These are phyloP conservation scores for Cruciata laevipes DNA, from an alignment of 257 asterid species.

Conservation along the genomic window DNA sequence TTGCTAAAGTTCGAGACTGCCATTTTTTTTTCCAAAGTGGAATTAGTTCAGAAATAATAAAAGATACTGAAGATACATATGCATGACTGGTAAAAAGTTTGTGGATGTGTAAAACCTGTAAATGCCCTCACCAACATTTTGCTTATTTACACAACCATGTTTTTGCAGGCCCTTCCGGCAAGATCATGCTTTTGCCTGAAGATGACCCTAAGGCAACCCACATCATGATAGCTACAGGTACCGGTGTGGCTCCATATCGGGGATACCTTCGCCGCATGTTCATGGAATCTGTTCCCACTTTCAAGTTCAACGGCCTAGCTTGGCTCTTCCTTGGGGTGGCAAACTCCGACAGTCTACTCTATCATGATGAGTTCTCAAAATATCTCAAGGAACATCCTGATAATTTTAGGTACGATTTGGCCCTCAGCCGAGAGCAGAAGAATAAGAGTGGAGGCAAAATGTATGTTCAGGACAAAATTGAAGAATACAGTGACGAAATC, in stretches of 20 bases:
- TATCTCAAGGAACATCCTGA: conserved; percentile 66
- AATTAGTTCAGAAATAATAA: not conserved
- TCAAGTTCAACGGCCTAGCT: conserved; percentile 76
- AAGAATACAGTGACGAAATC: conserved; percentile 87
- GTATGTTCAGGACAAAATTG: conserved; percentile 96
- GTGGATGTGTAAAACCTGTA: conserved; percentile 1
- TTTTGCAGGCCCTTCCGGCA: conserved; percentile 88
- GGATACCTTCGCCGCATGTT: conserved; percentile 97
- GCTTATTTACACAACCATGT: not conserved
- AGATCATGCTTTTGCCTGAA: conserved; percentile 94
- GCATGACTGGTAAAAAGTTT: not conserved
- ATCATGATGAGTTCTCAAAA: conserved; percentile 75
- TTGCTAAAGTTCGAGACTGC: not conserved
- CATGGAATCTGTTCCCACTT: conserved; percentile 78
- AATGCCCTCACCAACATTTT: not conserved
- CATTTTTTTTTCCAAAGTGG: not conserved
- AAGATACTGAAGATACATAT: not conserved
- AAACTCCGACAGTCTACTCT: conserved; percentile 75
- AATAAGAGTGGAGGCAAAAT: conserved; percentile 86
- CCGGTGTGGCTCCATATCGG: conserved; percentile 91
- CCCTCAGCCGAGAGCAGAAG: conserved; percentile 88
- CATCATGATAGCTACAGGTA: conserved; percentile 96
- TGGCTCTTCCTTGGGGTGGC: conserved; percentile 99
- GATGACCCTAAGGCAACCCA: conserved; percentile 79
- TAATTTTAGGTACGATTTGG: conserved; percentile 73